phyloP scores from a whole-genome alignment of 2,329 filamentous ascomycete species.

The Penicillium sp. region DNA sequence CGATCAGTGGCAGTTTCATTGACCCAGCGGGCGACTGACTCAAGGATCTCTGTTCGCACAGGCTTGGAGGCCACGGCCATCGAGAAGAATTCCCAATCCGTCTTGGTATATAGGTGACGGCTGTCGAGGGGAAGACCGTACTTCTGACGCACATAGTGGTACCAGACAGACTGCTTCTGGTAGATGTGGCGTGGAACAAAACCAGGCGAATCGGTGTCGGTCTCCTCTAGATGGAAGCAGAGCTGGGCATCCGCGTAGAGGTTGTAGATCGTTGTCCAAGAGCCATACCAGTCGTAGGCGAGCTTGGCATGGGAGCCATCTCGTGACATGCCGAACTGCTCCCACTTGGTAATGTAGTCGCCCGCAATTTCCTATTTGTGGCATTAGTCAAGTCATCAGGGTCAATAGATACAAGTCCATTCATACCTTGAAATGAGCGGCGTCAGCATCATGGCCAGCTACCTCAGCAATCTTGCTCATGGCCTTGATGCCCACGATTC shows the following conservation, averaged over 20 bases:
- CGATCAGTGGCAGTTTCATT: slow-evolving; percentile 77
- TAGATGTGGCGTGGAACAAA: slow-evolving; percentile 78
- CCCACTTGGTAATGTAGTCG: slow-evolving; percentile 71
- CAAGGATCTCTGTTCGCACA: slow-evolving; percentile 69
- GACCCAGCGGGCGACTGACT: slow-evolving; percentile 74
- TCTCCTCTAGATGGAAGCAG: slow-evolving; percentile 68
- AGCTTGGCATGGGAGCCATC: slow-evolving; percentile 72
- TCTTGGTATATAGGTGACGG: slow-evolving; percentile 81
- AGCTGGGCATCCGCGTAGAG: slow-evolving; percentile 77
- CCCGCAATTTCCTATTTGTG: slow-evolving; percentile 54
- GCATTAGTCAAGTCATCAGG: slow-evolving; percentile 5
- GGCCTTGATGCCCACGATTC: slow-evolving; percentile 76
- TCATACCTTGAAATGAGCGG: slow-evolving; percentile 55
- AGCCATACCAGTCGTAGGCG: slow-evolving; percentile 75
- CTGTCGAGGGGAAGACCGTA: slow-evolving; percentile 82
- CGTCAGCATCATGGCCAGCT: slow-evolving; percentile 58
- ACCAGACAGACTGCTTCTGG: slow-evolving; percentile 77
- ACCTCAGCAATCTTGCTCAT: slow-evolving; percentile 69
- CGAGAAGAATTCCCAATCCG: slow-evolving; percentile 88
- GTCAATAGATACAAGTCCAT: neutral
- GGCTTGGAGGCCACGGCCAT: slow-evolving; percentile 71
- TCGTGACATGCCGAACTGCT: slow-evolving; percentile 66
- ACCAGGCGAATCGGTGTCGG: slow-evolving; percentile 41
- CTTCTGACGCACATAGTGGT: slow-evolving; percentile 71
- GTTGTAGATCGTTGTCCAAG: slow-evolving; percentile 83